Evolutionary conservation across 73 alveolate species (phyloP), one percentile per base, ranked within the genome.

Genomic region (Symbiodinium pilosum): DNA sequence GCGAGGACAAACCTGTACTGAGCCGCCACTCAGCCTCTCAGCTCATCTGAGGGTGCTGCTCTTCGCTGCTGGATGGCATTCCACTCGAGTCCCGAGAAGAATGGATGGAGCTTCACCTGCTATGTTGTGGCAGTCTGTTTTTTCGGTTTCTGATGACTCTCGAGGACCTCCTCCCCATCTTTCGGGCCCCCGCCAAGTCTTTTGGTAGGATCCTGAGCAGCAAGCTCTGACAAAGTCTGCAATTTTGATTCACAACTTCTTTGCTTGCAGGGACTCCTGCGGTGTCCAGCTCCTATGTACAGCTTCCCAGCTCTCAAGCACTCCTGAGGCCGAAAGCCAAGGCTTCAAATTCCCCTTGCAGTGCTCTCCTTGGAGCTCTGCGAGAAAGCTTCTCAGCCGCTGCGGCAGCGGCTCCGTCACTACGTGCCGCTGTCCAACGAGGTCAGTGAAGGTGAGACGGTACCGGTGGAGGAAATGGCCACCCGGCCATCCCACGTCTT

Each of bases 21-120:
- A 68, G 38, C 32, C 32, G 83, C n/a, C n/a, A n/a, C n/a, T 3
- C 42, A 68, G 8, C 54, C 8, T n/a, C 43, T 8, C 1, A 2
- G 11, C 43, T 6, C 77, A 34, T 24, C 51, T 69, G 87, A 69
- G 96, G 7, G 52, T 43, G 88, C 26, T 1, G 54, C 94, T 86
- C 99, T 87, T 56, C 99, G 86, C 54, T 94, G 99, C 34, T 51
- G 94, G n/a, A 95, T 88, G 56, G 99, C 99, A 71, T 73, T 44
- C 99, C 99, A 99, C 51, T 99, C 99, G 39, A 99, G 77, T 77
- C 93, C 77, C 30, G 99, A 32, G 83, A 81, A 99, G 98, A 99
- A 99, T 11, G 99, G 99, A 68, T 99, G 99, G 3, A 94, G 73
- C 94, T 99, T 93, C 81, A 99, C 99, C 98, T 93, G 47, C 41